These are phyloP conservation scores for Aspergillus japonicus DNA, from an alignment of 2,329 filamentous ascomycete genomes.

Conservation along the genomic window DNA sequence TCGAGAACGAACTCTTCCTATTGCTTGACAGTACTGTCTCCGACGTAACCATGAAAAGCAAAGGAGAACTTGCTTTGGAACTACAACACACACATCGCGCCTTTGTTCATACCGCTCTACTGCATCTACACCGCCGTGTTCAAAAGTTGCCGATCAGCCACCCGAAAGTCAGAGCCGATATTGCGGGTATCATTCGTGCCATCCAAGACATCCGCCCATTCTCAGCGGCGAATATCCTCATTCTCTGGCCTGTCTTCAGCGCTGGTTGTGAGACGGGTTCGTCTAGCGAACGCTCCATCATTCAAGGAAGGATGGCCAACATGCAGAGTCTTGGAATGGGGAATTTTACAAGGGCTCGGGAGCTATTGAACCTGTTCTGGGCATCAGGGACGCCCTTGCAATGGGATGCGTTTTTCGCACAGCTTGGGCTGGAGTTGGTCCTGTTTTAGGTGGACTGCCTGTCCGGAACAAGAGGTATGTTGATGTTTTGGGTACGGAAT, in stretches of 20 bases:
- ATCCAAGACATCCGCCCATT: slow-evolving; percentile 18
- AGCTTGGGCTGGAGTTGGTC: slow-evolving; percentile 23
- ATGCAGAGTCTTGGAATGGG: slow-evolving; percentile 31
- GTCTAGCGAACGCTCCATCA: slow-evolving; percentile 15
- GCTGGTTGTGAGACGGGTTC: slow-evolving; percentile 29
- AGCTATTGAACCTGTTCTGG: slow-evolving; percentile 24
- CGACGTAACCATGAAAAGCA: neutral
- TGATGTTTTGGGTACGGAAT: no score
- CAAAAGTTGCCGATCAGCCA: slow-evolving; percentile 20
- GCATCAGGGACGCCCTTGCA: slow-evolving; percentile 15
- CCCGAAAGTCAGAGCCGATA: slow-evolving; percentile 20
- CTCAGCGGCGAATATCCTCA: slow-evolving; percentile 30
- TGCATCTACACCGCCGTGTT: slow-evolving; percentile 30
- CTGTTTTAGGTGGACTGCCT: slow-evolving; percentile 18
- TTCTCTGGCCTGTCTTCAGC: slow-evolving; percentile 35
- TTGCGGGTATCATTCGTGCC: slow-evolving; percentile 20
- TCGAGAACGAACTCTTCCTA: slow-evolving; percentile 15
- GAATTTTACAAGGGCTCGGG: slow-evolving; percentile 27
- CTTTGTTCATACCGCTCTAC: slow-evolving; percentile 28
- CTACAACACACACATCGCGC: slow-evolving; percentile 25
- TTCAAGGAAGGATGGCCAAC: slow-evolving; percentile 27
- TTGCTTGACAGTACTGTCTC: slow-evolving; percentile 13
- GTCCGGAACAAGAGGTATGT: neutral
- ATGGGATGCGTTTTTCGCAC: slow-evolving; percentile 25
- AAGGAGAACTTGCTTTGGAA: slow-evolving; percentile 17